Percentiles rank a stretch among this genome's conserved stretches.
Conservation (phyloP, 129 eudicot genomes). For the Deinandra increscens region DNA sequence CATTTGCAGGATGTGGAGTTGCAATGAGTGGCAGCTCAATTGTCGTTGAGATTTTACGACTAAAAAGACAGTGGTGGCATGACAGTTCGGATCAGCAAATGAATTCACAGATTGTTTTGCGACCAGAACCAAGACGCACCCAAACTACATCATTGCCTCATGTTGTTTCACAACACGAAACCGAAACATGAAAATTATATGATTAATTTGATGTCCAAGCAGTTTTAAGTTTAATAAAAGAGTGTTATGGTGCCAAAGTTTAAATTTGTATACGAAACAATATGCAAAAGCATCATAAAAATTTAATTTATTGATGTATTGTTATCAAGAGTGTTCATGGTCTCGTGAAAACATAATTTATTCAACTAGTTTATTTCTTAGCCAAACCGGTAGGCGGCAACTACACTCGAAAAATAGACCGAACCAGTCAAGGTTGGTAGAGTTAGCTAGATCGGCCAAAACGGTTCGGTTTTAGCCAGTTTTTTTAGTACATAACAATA, state of each 20-base stretch:
- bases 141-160: conserved; percentile 30
- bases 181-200: conserved; percentile 15
- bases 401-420: too few species aligned
- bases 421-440: too few species aligned
- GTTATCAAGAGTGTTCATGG: too few species aligned
- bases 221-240: conserved; percentile 20
- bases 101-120: conserved; percentile 34
- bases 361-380: too few species aligned
- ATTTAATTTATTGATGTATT: conserved; percentile 15
- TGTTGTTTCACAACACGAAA: conserved; percentile 25
- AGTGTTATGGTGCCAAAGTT: not conserved
- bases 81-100: conserved; percentile 30
- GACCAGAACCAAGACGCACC: conserved; percentile 36
- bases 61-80: conserved; percentile 49
- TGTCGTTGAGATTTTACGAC: conserved; percentile 58
- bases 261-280: conserved; percentile 18
- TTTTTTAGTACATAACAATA: too few species aligned
- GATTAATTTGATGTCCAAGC: not conserved
- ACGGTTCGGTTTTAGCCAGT: too few species aligned
- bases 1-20: conserved; percentile 82
- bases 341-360: too few species aligned
- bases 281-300: conserved; percentile 9
- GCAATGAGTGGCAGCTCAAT: conserved; percentile 89
- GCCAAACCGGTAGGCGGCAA: too few species aligned
- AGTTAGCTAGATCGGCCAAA: too few species aligned